A percentile compares a stretch with the other conserved stretches of the same genome.
Conservation (phyloP, 805 yeast genomes). For the Ogataea haglerorum region DNA sequence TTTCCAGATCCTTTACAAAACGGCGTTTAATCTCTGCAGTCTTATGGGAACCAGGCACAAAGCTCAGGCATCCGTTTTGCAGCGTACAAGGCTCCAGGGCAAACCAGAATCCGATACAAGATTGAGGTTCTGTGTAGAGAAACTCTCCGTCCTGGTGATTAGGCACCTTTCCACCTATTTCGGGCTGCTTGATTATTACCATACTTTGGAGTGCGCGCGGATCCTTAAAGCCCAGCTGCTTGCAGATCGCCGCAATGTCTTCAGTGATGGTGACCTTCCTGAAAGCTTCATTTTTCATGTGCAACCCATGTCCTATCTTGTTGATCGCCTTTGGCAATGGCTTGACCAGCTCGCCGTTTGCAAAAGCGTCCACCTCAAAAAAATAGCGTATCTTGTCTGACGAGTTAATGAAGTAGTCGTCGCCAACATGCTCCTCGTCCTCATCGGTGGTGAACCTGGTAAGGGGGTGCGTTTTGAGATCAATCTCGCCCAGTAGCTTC, state of each 20-base stretch:
- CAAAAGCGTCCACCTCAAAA: slow-evolving; percentile 68
- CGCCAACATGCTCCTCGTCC: slow-evolving; percentile 62
- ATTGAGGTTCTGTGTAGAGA: slow-evolving; percentile 65
- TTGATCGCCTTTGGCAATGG: slow-evolving; percentile 60
- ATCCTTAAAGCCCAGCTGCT: slow-evolving; percentile 50
- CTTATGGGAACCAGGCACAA: slow-evolving; percentile 69
- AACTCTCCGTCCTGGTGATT: slow-evolving; percentile 76
- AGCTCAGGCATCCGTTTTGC: slow-evolving; percentile 66
- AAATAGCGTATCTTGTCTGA: slow-evolving; percentile 67
- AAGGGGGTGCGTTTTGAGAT: slow-evolving; percentile 56
- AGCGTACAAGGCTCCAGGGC: slow-evolving; percentile 71
- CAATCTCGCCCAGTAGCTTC: slow-evolving; percentile 45
- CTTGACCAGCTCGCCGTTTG: slow-evolving; percentile 45
- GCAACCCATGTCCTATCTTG: slow-evolving; percentile 79
- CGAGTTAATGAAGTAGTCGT: slow-evolving; percentile 65
- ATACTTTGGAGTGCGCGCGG: slow-evolving; percentile 75
- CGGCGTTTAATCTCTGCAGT: slow-evolving; percentile 53
- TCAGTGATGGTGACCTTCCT: slow-evolving; percentile 46
- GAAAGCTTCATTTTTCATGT: slow-evolving; percentile 51
- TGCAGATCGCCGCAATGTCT: slow-evolving; percentile 49
- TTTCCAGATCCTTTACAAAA: slow-evolving; percentile 52
- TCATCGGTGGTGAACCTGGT: slow-evolving; percentile 63
- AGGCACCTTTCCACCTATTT: slow-evolving; percentile 70
- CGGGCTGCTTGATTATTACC: slow-evolving; percentile 78
- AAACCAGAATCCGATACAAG: slow-evolving; percentile 78